phyloP scores from a whole-genome alignment of 805 yeast species.

The Ascoidea rubescens region DNA sequence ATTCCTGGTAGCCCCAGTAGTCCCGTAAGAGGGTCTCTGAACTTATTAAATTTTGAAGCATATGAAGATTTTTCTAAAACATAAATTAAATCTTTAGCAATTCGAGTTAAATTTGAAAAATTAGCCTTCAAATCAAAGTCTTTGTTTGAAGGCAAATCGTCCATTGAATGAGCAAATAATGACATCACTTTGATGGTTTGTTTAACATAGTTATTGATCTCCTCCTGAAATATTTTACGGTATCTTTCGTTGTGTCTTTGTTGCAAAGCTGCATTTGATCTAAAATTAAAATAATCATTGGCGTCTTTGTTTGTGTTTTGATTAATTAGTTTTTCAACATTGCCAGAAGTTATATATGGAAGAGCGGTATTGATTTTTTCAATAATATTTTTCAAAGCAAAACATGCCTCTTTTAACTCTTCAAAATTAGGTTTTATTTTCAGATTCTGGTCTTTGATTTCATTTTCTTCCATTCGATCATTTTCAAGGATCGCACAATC shows the following conservation, averaged over 20 bases:
- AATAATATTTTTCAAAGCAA: neutral
- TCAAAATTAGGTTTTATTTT: neutral
- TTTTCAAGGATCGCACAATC: neutral
- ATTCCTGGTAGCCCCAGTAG: no score
- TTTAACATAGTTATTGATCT: slow-evolving; percentile 3
- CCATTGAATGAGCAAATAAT: neutral
- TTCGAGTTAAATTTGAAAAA: neutral
- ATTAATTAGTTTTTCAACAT: neutral
- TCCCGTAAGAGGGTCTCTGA: no score
- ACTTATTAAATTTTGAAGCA: neutral
- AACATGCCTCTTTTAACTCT: neutral
- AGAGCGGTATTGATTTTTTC: neutral
- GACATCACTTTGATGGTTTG: slow-evolving; percentile 12
- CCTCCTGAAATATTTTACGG: neutral
- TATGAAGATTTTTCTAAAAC: neutral
- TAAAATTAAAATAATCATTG: slow-evolving; percentile 13
- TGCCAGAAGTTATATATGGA: neutral
- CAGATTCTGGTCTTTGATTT: no score
- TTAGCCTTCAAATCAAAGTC: neutral
- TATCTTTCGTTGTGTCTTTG: neutral
- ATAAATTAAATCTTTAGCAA: neutral
- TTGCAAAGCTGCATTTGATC: neutral
- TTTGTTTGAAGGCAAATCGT: neutral
- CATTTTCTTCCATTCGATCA: neutral
- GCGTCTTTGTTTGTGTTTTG: slow-evolving; percentile 8